Evolutionary conservation across 352 stramenopile species (phyloP), one percentile per base, ranked within the genome.

Genomic region (Globisporangium carolinianum): DNA sequence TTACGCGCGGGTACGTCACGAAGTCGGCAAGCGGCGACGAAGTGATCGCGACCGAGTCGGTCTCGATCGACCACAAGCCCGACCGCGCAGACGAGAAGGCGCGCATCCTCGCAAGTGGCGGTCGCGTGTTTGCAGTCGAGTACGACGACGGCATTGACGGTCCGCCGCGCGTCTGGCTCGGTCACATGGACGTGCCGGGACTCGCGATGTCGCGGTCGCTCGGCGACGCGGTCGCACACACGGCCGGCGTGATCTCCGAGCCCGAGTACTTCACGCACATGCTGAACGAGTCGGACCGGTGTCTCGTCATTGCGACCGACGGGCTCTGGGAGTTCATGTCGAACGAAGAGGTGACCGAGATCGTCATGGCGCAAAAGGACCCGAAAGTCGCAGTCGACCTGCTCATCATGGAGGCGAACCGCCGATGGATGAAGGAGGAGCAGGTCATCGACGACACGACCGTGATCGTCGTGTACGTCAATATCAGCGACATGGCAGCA

Each of bases 401-500:
- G 60, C 72, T 99, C 7, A 97, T 99, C 52, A 91, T 96, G 64
- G 95, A 99, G 68, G 92, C 94, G 17, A 98, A 97, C 66, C 80
- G 86, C 36, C 92, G 96, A 63, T 99, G 97, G 97, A 98, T 99
- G 93, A 95, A 96, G 60, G 95, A 98, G 67, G 97, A 99, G 69
- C 94, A 98, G 63, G 97, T 99, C 14, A 98, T 99, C 63, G 97
- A 99, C 66, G 97, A 99, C 78, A 99, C 96, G 45, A 99, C 97
- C 5, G 89, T 99, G 41, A 98, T 98, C 72, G 91, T 99, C 53
- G 96, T 95, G 47, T 98, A 98, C 66, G 69, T 99, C 17, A 85
- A 92, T 61, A 85, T 79, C 47, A 63, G 69, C n/a, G 65, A 76
- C 50, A 78, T 78, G 67, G 47, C 35, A n/a, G 39, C 51, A 18